Evolutionary conservation across 2,329 filamentous ascomycete species (phyloP).

Genomic region (Aspergillus novofumigatus): DNA sequence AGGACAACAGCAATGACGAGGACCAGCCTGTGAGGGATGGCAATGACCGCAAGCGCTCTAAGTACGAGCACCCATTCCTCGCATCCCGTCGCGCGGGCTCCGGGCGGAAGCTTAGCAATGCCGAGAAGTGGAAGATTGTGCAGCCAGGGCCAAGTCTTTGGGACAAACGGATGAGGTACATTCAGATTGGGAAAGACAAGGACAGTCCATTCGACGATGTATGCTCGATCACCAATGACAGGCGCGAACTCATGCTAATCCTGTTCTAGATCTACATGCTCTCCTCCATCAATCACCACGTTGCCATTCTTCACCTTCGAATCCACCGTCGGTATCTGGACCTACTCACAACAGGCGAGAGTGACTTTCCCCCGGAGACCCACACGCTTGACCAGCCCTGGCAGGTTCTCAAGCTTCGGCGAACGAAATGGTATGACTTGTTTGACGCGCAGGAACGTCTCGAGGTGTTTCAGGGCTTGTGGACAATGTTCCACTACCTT

Average conservation of each 20-base stretch:
- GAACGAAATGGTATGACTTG: constrained; percentile 58
- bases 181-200: constrained; percentile 52
- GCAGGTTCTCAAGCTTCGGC: constrained; percentile 50
- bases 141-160: constrained; percentile 49
- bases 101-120: constrained; percentile 42
- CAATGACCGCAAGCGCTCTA: constrained; percentile 36
- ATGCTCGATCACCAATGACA: constrained; percentile 9
- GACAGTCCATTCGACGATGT: constrained; percentile 52
- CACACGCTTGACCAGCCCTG: constrained; percentile 38
- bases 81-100: constrained; percentile 30
- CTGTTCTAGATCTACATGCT: constrained; percentile 54
- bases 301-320: constrained; percentile 55
- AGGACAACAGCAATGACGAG: constrained; percentile 29
- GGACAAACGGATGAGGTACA: constrained; percentile 55
- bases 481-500: constrained; percentile 55
- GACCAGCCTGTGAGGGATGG: constrained; percentile 21
- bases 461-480: constrained; percentile 54
- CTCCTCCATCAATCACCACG: constrained; percentile 60
- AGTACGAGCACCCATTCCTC: constrained; percentile 31
- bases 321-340: constrained; percentile 55
- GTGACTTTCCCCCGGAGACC: constrained; percentile 19
- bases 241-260: neutral
- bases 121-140: constrained; percentile 51
- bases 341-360: constrained; percentile 47
- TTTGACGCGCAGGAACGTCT: constrained; percentile 51